Percentiles rank a stretch among this genome's conserved stretches.
These are phyloP conservation scores for Physcomitrium patens DNA, from an alignment of 225 moss, liverwort and hornwort species.

Conservation along the genomic window DNA sequence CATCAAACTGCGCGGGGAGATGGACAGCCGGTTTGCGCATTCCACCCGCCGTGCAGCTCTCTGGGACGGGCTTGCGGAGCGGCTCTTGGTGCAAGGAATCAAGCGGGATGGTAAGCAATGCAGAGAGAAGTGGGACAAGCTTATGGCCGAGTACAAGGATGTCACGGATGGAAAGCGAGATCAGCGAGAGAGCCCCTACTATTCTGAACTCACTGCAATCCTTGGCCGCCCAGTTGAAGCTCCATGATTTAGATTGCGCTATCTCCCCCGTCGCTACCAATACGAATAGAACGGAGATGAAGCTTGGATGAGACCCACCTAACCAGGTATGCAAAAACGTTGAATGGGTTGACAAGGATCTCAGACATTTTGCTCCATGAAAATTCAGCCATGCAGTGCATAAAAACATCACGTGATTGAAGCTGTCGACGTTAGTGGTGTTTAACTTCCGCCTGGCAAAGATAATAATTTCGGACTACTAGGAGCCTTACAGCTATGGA, in stretches of 20 bases:
- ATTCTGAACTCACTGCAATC: slow-evolving; percentile 60
- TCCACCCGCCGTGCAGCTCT: slow-evolving; percentile 61
- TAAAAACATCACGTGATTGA: not conserved
- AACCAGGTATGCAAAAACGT: not conserved
- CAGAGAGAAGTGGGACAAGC: slow-evolving; percentile 84
- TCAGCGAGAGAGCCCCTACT: slow-evolving; percentile 73
- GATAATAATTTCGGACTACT: not conserved
- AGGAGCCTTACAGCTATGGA: not conserved
- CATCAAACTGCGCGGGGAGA: slow-evolving; percentile 72
- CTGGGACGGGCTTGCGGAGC: slow-evolving; percentile 77
- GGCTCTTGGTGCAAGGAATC: slow-evolving; percentile 53
- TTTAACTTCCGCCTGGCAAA: slow-evolving; percentile 5
- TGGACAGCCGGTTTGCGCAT: slow-evolving; percentile 66
- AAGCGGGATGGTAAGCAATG: slow-evolving; percentile 82
- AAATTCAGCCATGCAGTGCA: not conserved
- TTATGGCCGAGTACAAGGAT: slow-evolving; percentile 72
- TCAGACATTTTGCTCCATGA: slow-evolving; percentile 5
- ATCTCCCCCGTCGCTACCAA: slow-evolving; percentile 20
- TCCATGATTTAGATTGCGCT: slow-evolving; percentile 32
- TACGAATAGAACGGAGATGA: slow-evolving; percentile 6
- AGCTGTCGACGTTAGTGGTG: slow-evolving; percentile 15
- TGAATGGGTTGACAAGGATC: not conserved
- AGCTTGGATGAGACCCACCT: not conserved
- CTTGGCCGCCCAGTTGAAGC: slow-evolving; percentile 58
- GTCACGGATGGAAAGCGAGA: slow-evolving; percentile 71